Evolutionary conservation across 1,284 basidiomycete species (phyloP), one percentile per base, ranked within the genome.

Genomic region (Paramarasmius palmivorus): DNA sequence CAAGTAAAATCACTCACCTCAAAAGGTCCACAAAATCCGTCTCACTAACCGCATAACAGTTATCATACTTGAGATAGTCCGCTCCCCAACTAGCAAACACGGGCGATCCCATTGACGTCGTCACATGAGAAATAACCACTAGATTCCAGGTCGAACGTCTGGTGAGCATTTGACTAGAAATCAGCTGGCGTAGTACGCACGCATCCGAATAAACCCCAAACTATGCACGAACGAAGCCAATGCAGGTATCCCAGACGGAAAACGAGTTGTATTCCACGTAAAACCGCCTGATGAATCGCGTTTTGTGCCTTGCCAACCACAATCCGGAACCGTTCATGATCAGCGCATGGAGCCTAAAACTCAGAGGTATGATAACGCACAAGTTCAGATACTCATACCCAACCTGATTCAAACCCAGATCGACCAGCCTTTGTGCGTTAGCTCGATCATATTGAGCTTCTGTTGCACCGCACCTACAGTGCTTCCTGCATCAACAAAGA

Each of bases 41-140:
- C n/a, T 61, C 42, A 59, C 64, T 75, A 20, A 76, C 74, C 44
- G 76, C 69, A 61, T 73, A 79, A 55, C 77, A 78, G 52, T 79
- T 78, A 54, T 79, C 77, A 50, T 77, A 76, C 70, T 79, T 79
- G 49, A 79, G 65, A 63, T 77, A 78, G 59, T 79, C 78, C 20
- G 74, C 75, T 39, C 76, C 76, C 77, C 77, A 79, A 8, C 65
- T 66, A 7, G 74, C 73, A 55, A 75, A 80, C 7, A 49, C 73
- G 67, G 1, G 71, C 74, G 3, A 68, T 73, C 12, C 77, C n/a
- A n/a, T n/a, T 73, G 32, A 73, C 70, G 52, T 63, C 67, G 60
- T 78, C 76, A 49, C 77, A 79, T 50, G 75, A 69, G 55, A 69
- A 77, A 49, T 67, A 66, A 10, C 77, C 75, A 35, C 76, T 78